Base-by-base conservation (phyloP, 2,329 filamentous ascomycete genomes). In the Ceratocystis colombiana region DNA sequence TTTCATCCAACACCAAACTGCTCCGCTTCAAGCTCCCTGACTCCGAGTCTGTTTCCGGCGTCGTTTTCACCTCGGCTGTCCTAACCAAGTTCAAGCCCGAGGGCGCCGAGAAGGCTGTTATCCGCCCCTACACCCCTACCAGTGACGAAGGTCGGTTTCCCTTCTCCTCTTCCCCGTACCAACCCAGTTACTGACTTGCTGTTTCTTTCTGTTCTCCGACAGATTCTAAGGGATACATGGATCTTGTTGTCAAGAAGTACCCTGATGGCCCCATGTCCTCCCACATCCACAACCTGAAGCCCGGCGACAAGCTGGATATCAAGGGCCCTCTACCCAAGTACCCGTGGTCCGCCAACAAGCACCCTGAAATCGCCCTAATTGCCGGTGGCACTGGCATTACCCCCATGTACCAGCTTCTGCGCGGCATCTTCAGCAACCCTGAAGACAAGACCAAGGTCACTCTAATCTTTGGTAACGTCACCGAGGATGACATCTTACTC, bases 271-370 rank as follows among this genome's bases (percentile, higher is more conserved):
- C 89, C 69, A 97, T 99, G 94, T 95, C 89, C 70, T 84, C 85
- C 71, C 89, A 97, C 79, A 75, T 99, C 63, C 90, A 96, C 81
- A 81, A 83, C 74, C 84, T 99, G 85, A 80, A 82, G 44, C 86
- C 89, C 57, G 90, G 91, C 69, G 88, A 97, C 77, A 81, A 82
- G 17, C 85, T 99, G 66, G 87, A 93, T 69, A 86, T 99, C 80
- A 97, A 99, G 83, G 94, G 94, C 20, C 94, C 94, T 1, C 85
- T 99, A 48, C 89, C 90, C 72, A 99, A 99, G 79, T 97, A 96
- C 77, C 77, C 84, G 41, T 97, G 92, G 92, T 74, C 84, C 64
- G 74, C 87, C 71, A 97, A 97, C 84, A 96, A 96, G 84, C 92
- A 96, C 80, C 80, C 89, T 68, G 91, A 97, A 80, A 85, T 95